Conservation (phyloP, 768 basidiomycete species). For the Pseudohyphozyma bogoriensis region DNA sequence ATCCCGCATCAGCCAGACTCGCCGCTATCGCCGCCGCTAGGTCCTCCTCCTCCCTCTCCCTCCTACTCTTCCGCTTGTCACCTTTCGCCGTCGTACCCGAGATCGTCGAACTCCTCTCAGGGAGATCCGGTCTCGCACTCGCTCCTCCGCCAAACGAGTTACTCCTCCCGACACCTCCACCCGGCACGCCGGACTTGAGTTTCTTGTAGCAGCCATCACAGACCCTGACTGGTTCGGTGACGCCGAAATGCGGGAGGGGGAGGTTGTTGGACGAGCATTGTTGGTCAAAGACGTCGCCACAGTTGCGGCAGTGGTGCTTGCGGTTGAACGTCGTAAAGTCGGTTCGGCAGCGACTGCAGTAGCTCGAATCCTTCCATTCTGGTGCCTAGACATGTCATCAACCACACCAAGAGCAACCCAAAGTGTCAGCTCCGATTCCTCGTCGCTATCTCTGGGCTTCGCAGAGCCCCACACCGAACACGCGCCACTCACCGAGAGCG, state of each 20-base stretch:
- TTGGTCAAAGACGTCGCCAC: slow-evolving; percentile 93
- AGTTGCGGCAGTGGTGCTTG: slow-evolving; percentile 97
- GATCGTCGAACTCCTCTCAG: not conserved
- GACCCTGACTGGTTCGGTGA: slow-evolving; percentile 81
- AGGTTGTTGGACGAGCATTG: slow-evolving; percentile 76
- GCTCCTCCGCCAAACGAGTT: not conserved
- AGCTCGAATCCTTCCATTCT: slow-evolving; percentile 86
- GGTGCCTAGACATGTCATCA: slow-evolving; percentile 57
- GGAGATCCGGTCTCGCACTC: not conserved
- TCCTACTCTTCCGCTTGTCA: slow-evolving; percentile 39
- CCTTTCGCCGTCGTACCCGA: slow-evolving; percentile 37
- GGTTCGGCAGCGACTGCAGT: slow-evolving; percentile 84
- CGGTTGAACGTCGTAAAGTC: slow-evolving; percentile 89
- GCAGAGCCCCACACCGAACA: not conserved
- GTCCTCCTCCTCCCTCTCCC: slow-evolving; percentile 55
- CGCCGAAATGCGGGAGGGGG: slow-evolving; percentile 84
- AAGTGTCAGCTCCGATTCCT: slow-evolving; percentile 29
- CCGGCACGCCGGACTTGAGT: slow-evolving; percentile 37
- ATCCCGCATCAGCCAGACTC: slow-evolving; percentile 65
- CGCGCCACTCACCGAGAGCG: slow-evolving; percentile 56
- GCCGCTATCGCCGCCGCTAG: slow-evolving; percentile 87
- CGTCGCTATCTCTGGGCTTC: slow-evolving; percentile 33
- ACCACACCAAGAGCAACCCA: slow-evolving; percentile 1
- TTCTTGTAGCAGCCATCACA: slow-evolving; percentile 85
- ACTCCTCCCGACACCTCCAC: slow-evolving; percentile 18